These are phyloP conservation scores for Gilbertella persicaria DNA, from an alignment of 371 early-diverging fungal genomes.

Conservation along the genomic window DNA sequence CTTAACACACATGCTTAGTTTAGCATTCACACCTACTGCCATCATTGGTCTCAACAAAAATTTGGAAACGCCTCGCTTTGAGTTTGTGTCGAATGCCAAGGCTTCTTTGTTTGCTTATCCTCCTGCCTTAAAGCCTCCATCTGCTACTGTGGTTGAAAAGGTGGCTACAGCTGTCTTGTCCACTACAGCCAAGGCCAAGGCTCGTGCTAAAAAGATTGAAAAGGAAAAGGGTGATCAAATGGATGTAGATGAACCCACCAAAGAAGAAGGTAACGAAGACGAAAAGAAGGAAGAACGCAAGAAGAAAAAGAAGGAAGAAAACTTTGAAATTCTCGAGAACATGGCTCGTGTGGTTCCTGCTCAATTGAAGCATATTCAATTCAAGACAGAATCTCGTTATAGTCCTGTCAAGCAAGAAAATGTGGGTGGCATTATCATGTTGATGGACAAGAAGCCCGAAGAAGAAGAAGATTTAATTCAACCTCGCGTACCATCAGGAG, in stretches of 20 bases:
- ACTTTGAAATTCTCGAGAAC: constrained; percentile 78
- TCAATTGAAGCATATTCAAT: constrained; percentile 84
- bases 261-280: constrained; percentile 46
- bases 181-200: constrained; percentile 92
- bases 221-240: constrained; percentile 63
- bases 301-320: constrained; percentile 71
- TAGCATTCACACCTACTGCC: constrained; percentile 94
- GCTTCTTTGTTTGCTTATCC: constrained; percentile 95
- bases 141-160: constrained; percentile 65
- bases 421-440: constrained; percentile 79
- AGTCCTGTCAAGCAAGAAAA: constrained; percentile 81
- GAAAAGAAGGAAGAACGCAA: constrained; percentile 41
- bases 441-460: constrained; percentile 64
- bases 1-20: constrained; percentile 90
- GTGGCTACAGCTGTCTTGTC: constrained; percentile 92
- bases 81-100: constrained; percentile 80
- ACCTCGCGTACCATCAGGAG: constrained; percentile 54
- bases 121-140: constrained; percentile 72
- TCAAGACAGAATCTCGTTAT: constrained; percentile 85
- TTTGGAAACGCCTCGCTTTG: constrained; percentile 85
- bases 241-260: constrained; percentile 51
- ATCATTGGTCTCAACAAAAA: constrained; percentile 93
- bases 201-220: constrained; percentile 85
- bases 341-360: constrained; percentile 87
- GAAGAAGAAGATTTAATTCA: constrained; percentile 65